Percentiles rank a stretch among this genome's conserved stretches.
phyloP scores from a whole-genome alignment of 768 basidiomycete genomes.

The Tricholoma hemisulphureum region DNA sequence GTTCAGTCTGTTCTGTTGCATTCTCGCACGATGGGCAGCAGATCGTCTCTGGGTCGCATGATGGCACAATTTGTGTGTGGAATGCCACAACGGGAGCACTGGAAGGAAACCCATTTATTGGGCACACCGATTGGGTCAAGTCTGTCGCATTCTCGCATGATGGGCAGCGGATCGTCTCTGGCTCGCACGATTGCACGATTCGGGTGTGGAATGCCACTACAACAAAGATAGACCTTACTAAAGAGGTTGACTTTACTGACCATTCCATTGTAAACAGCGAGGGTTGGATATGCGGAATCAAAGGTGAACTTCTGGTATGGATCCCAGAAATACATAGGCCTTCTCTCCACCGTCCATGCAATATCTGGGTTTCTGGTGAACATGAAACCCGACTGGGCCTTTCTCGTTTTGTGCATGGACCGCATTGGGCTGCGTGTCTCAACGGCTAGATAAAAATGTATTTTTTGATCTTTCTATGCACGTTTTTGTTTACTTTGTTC shows the following conservation, averaged over 20 bases:
- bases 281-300: not conserved
- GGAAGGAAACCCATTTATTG: not conserved
- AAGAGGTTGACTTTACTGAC: not conserved
- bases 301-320: too few relatives aligned
- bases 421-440: not conserved
- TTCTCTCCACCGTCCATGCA: too few relatives aligned
- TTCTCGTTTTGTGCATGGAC: too few relatives aligned
- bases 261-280: not conserved
- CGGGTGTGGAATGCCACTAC: constrained; percentile 31
- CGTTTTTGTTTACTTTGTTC: too few relatives aligned
- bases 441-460: not conserved
- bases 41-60: too few relatives aligned
- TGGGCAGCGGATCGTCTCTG: constrained; percentile 30
- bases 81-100: too few relatives aligned
- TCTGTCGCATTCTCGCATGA: constrained; percentile 23
- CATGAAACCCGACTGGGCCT: too few relatives aligned
- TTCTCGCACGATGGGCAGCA: too few relatives aligned
- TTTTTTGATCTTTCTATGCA: not conserved
- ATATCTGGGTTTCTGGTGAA: too few relatives aligned
- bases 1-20: too few relatives aligned
- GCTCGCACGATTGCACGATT: constrained; percentile 36
- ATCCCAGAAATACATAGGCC: too few relatives aligned
- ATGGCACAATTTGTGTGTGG: too few relatives aligned
- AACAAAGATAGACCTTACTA: not conserved
- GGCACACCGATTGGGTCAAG: constrained; percentile 14